Evolutionary conservation across 768 basidiomycete genomes (phyloP).

Genomic region (Phaeotremella skinneri): DNA sequence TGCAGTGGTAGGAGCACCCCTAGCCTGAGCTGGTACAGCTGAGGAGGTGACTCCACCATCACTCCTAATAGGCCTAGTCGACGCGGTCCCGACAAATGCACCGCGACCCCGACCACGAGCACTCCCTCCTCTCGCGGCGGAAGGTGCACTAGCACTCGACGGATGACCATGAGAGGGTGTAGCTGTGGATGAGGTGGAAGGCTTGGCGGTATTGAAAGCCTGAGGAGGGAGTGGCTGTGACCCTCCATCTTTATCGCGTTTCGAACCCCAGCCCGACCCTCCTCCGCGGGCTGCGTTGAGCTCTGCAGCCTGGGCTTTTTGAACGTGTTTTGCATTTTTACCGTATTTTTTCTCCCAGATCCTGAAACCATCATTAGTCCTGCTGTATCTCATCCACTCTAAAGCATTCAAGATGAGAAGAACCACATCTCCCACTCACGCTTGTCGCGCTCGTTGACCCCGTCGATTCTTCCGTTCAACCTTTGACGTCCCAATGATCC

Average conservation of each 20-base stretch:
- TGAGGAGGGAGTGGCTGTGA: neutral
- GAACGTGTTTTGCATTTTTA: constrained; percentile 83
- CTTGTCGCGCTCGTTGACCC: constrained; percentile 88
- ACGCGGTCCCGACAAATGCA: constrained; percentile 9
- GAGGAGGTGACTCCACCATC: neutral
- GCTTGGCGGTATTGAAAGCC: neutral
- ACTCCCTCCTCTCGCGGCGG: constrained; percentile 5
- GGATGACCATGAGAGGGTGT: no score
- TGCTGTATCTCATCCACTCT: constrained; percentile 2
- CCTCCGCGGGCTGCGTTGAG: constrained; percentile 18
- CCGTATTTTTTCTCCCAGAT: constrained; percentile 99
- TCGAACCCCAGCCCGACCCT: constrained; percentile 8
- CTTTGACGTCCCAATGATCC: constrained; percentile 54
- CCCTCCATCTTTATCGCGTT: neutral
- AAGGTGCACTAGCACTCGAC: neutral
- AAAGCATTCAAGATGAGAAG: constrained; percentile 3
- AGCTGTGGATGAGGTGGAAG: neutral
- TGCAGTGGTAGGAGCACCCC: constrained; percentile 3
- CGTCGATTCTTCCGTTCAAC: constrained; percentile 75
- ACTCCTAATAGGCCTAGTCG: neutral
- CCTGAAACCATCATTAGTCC: constrained; percentile 53
- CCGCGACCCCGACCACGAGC: constrained; percentile 1
- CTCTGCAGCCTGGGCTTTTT: constrained; percentile 54
- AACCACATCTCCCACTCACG: no score
- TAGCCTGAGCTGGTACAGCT: constrained; percentile 9